Percentiles rank a stretch among this genome's conserved stretches.
Evolutionary conservation across 345 rosid genomes (phyloP).

Genomic region (Crucihimalaya himalaica): DNA sequence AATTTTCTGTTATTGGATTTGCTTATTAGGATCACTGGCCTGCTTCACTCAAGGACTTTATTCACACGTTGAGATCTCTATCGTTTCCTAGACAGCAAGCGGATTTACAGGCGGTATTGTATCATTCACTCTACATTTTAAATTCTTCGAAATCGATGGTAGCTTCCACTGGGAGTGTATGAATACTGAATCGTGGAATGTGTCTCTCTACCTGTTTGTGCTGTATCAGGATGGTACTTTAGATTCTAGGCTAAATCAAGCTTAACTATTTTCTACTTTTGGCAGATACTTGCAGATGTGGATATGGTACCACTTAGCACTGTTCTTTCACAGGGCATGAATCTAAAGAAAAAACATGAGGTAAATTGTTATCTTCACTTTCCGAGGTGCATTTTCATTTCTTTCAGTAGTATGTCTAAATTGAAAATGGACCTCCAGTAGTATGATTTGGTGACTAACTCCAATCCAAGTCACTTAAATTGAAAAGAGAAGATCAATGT

Average conservation of each 20-base stretch:
- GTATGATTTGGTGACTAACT: constrained; percentile 15
- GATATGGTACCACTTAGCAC: constrained; percentile 50
- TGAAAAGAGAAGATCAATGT: background rate
- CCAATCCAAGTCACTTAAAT: background rate
- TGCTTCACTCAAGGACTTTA: constrained; percentile 68
- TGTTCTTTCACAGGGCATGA: constrained; percentile 94
- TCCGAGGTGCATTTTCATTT: background rate
- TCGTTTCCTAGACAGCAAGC: constrained; percentile 69
- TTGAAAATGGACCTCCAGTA: background rate
- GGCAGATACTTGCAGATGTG: constrained; percentile 59
- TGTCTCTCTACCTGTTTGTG: background rate
- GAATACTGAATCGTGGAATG: constrained; percentile 1
- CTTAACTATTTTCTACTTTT: constrained; percentile 16
- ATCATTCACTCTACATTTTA: background rate
- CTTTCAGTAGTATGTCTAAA: constrained; percentile 1
- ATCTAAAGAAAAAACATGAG: constrained; percentile 86
- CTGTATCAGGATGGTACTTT: background rate
- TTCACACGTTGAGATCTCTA: constrained; percentile 61
- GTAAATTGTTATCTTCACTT: constrained; percentile 39
- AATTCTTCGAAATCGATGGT: background rate
- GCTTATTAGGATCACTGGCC: constrained; percentile 79
- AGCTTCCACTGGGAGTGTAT: background rate
- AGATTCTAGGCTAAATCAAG: background rate
- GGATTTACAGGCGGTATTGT: constrained; percentile 52
- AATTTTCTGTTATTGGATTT: constrained; percentile 3